These are phyloP conservation scores for Boeremia lycopersici DNA, from an alignment of 2,329 filamentous ascomycete genomes.

Conservation along the genomic window DNA sequence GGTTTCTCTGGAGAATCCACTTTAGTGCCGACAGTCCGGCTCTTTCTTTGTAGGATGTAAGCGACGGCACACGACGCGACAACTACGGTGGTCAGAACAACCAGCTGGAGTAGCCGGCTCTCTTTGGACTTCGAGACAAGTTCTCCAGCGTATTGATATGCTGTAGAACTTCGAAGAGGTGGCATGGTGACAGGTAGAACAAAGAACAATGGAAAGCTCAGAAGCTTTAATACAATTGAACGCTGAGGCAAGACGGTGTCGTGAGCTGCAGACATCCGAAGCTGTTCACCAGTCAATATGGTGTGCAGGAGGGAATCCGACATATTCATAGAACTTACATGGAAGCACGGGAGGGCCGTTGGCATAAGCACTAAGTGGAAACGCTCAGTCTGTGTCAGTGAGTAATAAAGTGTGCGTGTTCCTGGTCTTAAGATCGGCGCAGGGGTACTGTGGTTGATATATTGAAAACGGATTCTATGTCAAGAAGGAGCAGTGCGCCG, in stretches of 20 bases:
- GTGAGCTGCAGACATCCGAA: constrained; percentile 37
- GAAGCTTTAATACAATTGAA: constrained; percentile 26
- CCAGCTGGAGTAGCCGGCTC: background rate
- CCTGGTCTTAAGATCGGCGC: constrained; percentile 36
- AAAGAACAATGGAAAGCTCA: constrained; percentile 17
- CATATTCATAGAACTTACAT: constrained; percentile 45
- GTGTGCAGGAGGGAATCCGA: constrained; percentile 18
- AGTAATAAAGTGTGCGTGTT: constrained; percentile 26
- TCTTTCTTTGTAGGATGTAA: constrained; percentile 1
- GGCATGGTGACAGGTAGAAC: constrained; percentile 35
- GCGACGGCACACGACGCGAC: background rate
- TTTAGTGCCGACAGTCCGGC: background rate
- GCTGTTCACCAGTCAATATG: constrained; percentile 40
- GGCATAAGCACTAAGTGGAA: constrained; percentile 43
- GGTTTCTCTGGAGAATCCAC: background rate
- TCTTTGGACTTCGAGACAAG: background rate
- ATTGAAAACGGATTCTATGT: constrained; percentile 23
- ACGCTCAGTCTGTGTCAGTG: constrained; percentile 39
- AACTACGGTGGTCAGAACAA: background rate
- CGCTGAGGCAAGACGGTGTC: constrained; percentile 33
- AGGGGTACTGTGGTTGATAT: constrained; percentile 37
- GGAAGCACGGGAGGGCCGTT: constrained; percentile 38
- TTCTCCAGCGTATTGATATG: background rate
- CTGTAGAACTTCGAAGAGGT: constrained; percentile 25
- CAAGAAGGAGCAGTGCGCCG: constrained; percentile 19